Evolutionary conservation across 768 basidiomycete species (phyloP).

Genomic region (Solioccasus polychromus): DNA sequence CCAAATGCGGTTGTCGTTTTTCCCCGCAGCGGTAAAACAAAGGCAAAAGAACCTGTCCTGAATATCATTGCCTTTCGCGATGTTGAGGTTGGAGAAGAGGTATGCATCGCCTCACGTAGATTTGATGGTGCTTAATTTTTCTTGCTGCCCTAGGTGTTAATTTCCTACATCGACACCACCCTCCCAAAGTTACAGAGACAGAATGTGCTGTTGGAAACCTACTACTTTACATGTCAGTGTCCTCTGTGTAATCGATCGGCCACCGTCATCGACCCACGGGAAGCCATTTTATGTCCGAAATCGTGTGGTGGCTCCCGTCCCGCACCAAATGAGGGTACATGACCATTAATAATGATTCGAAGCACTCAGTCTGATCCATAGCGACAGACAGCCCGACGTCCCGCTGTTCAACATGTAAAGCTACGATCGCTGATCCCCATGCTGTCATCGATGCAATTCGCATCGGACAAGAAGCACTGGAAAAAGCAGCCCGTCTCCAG

Average conservation of each 20-base stretch:
- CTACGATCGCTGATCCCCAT: constrained; percentile 46
- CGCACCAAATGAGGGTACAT: constrained; percentile 57
- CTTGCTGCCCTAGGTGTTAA: constrained; percentile 54
- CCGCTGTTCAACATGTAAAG: constrained; percentile 55
- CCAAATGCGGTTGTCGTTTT: constrained; percentile 94
- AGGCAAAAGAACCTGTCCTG: constrained; percentile 56
- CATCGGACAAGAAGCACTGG: constrained; percentile 70
- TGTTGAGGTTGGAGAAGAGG: constrained; percentile 70
- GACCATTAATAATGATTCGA: background rate
- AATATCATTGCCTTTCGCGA: constrained; percentile 69
- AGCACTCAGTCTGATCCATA: background rate
- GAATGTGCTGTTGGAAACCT: constrained; percentile 60
- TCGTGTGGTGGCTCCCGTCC: constrained; percentile 63
- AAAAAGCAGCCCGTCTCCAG: constrained; percentile 67
- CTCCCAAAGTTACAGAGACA: constrained; percentile 57
- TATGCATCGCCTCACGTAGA: constrained; percentile 23
- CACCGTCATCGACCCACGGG: constrained; percentile 55
- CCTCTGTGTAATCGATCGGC: constrained; percentile 42
- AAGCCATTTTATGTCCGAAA: constrained; percentile 66
- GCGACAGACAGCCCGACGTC: constrained; percentile 45
- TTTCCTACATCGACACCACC: constrained; percentile 84
- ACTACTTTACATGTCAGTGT: constrained; percentile 77
- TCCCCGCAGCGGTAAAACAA: constrained; percentile 48
- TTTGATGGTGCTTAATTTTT: background rate
- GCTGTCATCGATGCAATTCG: constrained; percentile 61